A percentile compares a stretch with the other conserved stretches of the same genome.
These are phyloP conservation scores for thale cress (Arabidopsis thaliana) DNA, from an alignment of 345 rosid genomes.

Conservation along the genomic window TAIR10.1 NC_003076.8:20939001-20939500, in stretches of 20 bases:
- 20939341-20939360: no score
- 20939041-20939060: background rate
- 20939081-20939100: no score
- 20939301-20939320: background rate
- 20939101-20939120: no score
- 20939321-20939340: no score
- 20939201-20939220: no score
- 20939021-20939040: background rate
- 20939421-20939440: background rate
- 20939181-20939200: no score
- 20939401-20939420: background rate
- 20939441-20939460: background rate
- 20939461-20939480: constrained; percentile 14
- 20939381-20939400: background rate
- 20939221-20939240: no score
- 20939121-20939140: no score
- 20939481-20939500: background rate
- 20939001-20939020: background rate
- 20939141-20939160: no score
- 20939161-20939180: no score
- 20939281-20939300: background rate
- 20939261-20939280: no score
- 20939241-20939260: no score
- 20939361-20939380: background rate
- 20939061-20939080: background rate